Percentiles rank a stretch among this genome's conserved stretches.
These are phyloP conservation scores for Fusarium nematophilum DNA, from an alignment of 2,329 filamentous ascomycete genomes.

Conservation along the genomic window DNA sequence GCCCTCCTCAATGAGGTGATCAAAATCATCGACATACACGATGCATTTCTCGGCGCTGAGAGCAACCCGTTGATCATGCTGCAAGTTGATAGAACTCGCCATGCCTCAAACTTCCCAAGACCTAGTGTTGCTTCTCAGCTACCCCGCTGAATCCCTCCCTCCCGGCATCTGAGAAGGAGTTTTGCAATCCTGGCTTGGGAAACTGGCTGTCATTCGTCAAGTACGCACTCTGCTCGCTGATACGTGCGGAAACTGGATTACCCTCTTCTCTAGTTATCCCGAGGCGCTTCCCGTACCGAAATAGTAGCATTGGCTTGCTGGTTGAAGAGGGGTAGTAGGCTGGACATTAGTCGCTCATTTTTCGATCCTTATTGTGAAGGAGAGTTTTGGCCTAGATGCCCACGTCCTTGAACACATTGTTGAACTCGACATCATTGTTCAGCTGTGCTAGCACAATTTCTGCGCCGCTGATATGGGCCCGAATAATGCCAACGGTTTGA, in stretches of 20 bases:
- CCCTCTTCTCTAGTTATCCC: background rate
- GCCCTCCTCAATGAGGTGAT: background rate
- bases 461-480: background rate
- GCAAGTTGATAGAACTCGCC: background rate
- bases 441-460: background rate
- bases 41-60: background rate
- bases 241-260: background rate
- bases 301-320: background rate
- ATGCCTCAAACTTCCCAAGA: background rate
- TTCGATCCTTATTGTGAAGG: background rate
- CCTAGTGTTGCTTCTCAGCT: too few species aligned
- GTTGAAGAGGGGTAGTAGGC: background rate
- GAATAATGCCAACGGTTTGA: background rate
- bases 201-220: background rate
- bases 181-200: background rate
- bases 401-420: background rate
- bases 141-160: background rate
- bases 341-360: background rate
- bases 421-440: background rate
- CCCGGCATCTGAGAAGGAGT: background rate
- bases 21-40: background rate
- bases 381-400: background rate
- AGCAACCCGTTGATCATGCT: background rate
- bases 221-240: background rate
- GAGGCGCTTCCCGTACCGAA: slow-evolving; percentile 3